Base-by-base conservation (phyloP, 495 filamentous ascomycete species). In the Podospora conica region DNA sequence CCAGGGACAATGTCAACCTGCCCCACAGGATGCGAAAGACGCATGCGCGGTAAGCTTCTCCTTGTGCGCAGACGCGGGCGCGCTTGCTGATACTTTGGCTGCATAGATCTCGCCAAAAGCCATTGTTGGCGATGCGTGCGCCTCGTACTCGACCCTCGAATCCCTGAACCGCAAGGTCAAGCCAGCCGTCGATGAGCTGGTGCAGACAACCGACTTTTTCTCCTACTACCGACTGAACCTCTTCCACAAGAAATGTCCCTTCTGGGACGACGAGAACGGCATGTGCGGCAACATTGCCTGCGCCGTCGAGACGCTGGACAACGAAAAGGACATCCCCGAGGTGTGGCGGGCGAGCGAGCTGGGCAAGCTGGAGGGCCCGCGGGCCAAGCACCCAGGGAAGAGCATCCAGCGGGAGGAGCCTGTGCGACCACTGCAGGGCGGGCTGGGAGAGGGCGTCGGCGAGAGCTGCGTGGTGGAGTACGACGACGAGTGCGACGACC, bases 241-340 rank as follows among this genome's bases (percentile, higher is more conserved):
- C n/a, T 98, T 91, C 75, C 89, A 96, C 72, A 95, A 93, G 78
- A 87, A 85, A 79, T 98, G 95, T 76, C 95, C 95, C 0, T 98
- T 98, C 74, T 98, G 95, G 95, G 85, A 85, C 70, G 95, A 98
- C 74, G 87, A 92, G 58, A 91, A 89, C 80, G 90, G 90, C 76
- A 92, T 97, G 85, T 98, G 95, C 76, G 95, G 93, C 59, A 98
- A 98, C 77, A 94, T 96, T 65, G 95, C 94, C 9, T 98, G 95
- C 74, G 90, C 94, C 27, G 95, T 98, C n/a, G 92, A 94, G 74
- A 98, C 95, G 12, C 84, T 98, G 67, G 95, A 97, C 58, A 91
- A 94, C 66, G 93, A 98, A 78, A 89, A 95, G 61, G 93, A 97
- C 67, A 92, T 98, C 61, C 95, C 96, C 21, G 77, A 81, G 56